A percentile compares a stretch with the other conserved stretches of the same genome.
These are phyloP conservation scores for Colletotrichum sp. DNA, from an alignment of 2,329 filamentous ascomycete species.

Conservation along the genomic window DNA sequence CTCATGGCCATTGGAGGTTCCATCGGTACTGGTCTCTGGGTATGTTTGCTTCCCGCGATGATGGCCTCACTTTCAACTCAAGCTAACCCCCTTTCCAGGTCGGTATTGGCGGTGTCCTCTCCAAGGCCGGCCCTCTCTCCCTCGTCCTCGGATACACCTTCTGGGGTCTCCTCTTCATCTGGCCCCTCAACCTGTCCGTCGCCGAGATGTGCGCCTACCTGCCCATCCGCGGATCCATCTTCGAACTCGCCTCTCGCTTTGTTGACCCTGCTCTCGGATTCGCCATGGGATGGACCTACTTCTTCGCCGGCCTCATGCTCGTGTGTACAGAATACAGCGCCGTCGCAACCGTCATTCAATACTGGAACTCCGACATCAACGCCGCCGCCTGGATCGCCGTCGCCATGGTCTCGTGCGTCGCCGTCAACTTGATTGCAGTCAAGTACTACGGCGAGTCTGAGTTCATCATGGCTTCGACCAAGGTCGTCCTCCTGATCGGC, in stretches of 20 bases:
- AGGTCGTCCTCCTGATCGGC: conserved; percentile 54
- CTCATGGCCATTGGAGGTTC: conserved; percentile 55
- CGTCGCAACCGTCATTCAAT: conserved; percentile 49
- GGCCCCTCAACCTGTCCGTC: conserved; percentile 49
- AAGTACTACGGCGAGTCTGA: conserved; percentile 49
- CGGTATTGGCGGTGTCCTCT: conserved; percentile 47
- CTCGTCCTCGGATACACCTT: conserved; percentile 48
- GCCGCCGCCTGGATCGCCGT: conserved; percentile 55
- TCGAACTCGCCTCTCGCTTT: conserved; percentile 59
- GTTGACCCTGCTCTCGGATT: conserved; percentile 64
- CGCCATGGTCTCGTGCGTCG: conserved; percentile 47
- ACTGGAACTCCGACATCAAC: conserved; percentile 46
- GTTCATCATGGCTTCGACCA: conserved; percentile 62
- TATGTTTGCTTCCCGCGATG: conserved; percentile 11
- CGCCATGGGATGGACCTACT: conserved; percentile 53
- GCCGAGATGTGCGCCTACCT: conserved; percentile 64
- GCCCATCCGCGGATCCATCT: conserved; percentile 58
- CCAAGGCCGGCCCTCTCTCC: conserved; percentile 46
- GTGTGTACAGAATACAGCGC: conserved; percentile 50
- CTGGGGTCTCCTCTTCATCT: conserved; percentile 49
- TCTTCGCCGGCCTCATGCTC: conserved; percentile 50
- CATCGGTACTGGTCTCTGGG: conserved; percentile 50
- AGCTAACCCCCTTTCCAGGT: conserved; percentile 25
- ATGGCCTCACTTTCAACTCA: background rate
- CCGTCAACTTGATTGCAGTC: conserved; percentile 52